These are phyloP conservation scores for Amanita fuliginea DNA, from an alignment of 768 basidiomycete genomes.

Conservation along the genomic window DNA sequence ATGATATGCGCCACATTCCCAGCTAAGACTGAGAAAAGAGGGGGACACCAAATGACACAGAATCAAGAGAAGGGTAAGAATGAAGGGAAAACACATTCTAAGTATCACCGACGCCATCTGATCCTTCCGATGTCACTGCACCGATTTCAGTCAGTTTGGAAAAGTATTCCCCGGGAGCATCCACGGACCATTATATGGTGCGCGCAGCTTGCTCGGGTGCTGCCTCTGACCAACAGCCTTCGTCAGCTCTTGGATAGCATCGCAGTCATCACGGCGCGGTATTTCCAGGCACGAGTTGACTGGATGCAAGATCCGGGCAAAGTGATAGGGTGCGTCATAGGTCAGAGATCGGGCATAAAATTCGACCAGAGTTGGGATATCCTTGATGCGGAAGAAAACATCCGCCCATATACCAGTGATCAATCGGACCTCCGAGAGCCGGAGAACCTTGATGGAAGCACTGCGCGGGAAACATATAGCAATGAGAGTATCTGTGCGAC, in stretches of 20 bases:
- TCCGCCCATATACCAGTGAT: background rate
- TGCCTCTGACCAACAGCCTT: background rate
- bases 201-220: background rate
- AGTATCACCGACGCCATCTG: background rate
- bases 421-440: background rate
- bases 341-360: background rate
- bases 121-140: background rate
- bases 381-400: background rate
- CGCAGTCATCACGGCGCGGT: slow-evolving; percentile 1
- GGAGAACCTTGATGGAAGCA: background rate
- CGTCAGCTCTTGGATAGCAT: slow-evolving; percentile 1
- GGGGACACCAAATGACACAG: background rate
- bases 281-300: slow-evolving; percentile 1
- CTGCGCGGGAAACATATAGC: background rate
- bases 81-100: background rate
- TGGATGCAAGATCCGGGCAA: slow-evolving; percentile 2
- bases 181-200: background rate
- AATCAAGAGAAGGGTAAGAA: background rate
- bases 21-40: background rate
- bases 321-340: background rate
- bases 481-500: background rate
- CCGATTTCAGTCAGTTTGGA: background rate
- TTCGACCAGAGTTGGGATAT: background rate
- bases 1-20: background rate
- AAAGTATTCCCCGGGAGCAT: background rate